These are phyloP conservation scores for Phytopythium mirpurense DNA, from an alignment of 352 stramenopile genomes.

Conservation along the genomic window DNA sequence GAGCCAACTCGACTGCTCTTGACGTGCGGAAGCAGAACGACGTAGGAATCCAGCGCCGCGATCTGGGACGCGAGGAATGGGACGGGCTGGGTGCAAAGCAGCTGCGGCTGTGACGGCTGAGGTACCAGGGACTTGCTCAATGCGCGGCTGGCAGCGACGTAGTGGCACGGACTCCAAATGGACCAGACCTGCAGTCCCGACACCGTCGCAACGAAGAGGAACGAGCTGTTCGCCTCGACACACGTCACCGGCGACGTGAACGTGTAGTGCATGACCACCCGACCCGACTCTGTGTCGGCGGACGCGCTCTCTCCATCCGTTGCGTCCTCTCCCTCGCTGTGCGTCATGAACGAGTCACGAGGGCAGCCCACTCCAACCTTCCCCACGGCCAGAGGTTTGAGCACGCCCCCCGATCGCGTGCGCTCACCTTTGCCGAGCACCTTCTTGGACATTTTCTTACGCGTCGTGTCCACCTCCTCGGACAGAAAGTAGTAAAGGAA, in stretches of 20 bases:
- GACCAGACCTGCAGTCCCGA: conserved; percentile 78
- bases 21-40: conserved; percentile 54
- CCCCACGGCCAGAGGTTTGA: conserved; percentile 35
- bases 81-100: conserved; percentile 61
- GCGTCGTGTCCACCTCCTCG: conserved; percentile 56
- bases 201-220: conserved; percentile 72
- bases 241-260: conserved; percentile 58
- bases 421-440: conserved; percentile 50
- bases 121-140: conserved; percentile 48
- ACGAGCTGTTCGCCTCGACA: conserved; percentile 82
- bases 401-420: conserved; percentile 33
- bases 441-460: conserved; percentile 78
- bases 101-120: conserved; percentile 65
- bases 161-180: conserved; percentile 84
- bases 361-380: conserved; percentile 19
- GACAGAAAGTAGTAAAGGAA: conserved; percentile 86
- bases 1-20: not conserved
- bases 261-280: conserved; percentile 82
- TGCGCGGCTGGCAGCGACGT: conserved; percentile 60
- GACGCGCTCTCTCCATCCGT: conserved; percentile 12
- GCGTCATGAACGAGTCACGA: conserved; percentile 33
- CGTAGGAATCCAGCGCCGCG: conserved; percentile 70
- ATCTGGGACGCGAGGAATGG: conserved; percentile 52
- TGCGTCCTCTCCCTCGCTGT: conserved; percentile 16
- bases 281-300: conserved; percentile 41